Evolutionary conservation across 345 rosid species (phyloP).

Genomic region (Citropsis articulata): DNA sequence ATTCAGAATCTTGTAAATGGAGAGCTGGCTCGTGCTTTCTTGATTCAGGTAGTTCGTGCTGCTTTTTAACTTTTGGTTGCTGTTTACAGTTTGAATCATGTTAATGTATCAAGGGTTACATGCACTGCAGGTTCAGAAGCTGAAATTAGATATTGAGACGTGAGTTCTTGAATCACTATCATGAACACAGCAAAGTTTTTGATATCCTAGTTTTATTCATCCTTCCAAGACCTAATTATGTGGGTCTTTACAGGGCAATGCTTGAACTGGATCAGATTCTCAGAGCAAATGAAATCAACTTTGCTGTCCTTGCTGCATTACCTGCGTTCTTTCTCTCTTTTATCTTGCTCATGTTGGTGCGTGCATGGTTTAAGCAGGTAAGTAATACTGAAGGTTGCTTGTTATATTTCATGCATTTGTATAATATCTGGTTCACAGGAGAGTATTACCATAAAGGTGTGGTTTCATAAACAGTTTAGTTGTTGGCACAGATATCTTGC

Average conservation of each 20-base stretch:
- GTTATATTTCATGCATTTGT: neutral
- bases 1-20: conserved; percentile 82
- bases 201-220: conserved; percentile 16
- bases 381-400: conserved; percentile 1
- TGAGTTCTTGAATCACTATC: conserved; percentile 40
- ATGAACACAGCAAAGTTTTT: conserved; percentile 8
- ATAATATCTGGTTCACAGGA: neutral
- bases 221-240: conserved; percentile 1
- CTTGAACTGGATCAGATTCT: conserved; percentile 96
- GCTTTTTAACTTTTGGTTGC: conserved; percentile 10
- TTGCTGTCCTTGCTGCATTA: conserved; percentile 91
- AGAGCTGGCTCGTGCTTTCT: conserved; percentile 96
- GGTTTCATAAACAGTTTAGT: too few species aligned
- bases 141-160: conserved; percentile 93
- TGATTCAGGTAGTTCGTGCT: conserved; percentile 67
- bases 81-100: conserved; percentile 17
- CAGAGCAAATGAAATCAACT: conserved; percentile 93
- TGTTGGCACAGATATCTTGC: too few species aligned
- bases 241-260: conserved; percentile 69
- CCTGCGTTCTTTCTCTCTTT: conserved; percentile 88
- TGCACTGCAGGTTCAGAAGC: conserved; percentile 87
- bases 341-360: conserved; percentile 53
- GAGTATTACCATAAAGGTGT: neutral
- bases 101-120: neutral
- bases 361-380: conserved; percentile 81